phyloP scores from a whole-genome alignment of 495 filamentous ascomycete species.

The Aspergillus cavernicola region DNA sequence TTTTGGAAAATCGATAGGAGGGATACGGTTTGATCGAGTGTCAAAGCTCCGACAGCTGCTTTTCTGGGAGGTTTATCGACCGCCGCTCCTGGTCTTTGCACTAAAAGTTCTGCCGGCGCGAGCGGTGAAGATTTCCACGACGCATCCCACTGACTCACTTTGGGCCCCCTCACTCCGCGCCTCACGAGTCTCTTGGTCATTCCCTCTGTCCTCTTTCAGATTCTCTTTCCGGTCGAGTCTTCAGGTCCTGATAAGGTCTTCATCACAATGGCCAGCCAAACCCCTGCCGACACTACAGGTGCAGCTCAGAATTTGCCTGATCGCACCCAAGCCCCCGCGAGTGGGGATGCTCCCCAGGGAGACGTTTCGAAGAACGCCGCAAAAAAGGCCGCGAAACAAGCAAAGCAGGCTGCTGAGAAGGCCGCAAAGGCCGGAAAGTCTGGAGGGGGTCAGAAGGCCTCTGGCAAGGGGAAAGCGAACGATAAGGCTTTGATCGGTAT shows the following conservation, averaged over 20 bases:
- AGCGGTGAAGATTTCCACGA: slow-evolving; percentile 37
- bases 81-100: slow-evolving; percentile 27
- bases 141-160: slow-evolving; percentile 42
- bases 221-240: slow-evolving; percentile 14
- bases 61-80: slow-evolving; percentile 3
- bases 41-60: slow-evolving; percentile 31
- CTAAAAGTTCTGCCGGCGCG: slow-evolving; percentile 46
- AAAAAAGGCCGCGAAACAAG: slow-evolving; percentile 65
- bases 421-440: slow-evolving; percentile 63
- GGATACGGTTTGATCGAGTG: slow-evolving; percentile 9
- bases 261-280: slow-evolving; percentile 39
- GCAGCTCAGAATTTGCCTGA: slow-evolving; percentile 37
- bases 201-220: slow-evolving; percentile 9
- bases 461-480: slow-evolving; percentile 32
- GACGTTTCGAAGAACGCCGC: slow-evolving; percentile 64
- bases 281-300: slow-evolving; percentile 28
- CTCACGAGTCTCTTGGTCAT: slow-evolving; percentile 17
- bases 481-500: slow-evolving; percentile 79
- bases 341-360: slow-evolving; percentile 32
- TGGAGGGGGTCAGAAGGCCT: slow-evolving; percentile 60
- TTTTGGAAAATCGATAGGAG: slow-evolving; percentile 39
- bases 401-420: slow-evolving; percentile 63
- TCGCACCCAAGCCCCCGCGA: slow-evolving; percentile 41
- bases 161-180: slow-evolving; percentile 2
- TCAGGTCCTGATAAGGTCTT: slow-evolving; percentile 22